phyloP scores from a whole-genome alignment of 2,329 filamentous ascomycete species.

The Ophidiomyces ophidiicola region DNA sequence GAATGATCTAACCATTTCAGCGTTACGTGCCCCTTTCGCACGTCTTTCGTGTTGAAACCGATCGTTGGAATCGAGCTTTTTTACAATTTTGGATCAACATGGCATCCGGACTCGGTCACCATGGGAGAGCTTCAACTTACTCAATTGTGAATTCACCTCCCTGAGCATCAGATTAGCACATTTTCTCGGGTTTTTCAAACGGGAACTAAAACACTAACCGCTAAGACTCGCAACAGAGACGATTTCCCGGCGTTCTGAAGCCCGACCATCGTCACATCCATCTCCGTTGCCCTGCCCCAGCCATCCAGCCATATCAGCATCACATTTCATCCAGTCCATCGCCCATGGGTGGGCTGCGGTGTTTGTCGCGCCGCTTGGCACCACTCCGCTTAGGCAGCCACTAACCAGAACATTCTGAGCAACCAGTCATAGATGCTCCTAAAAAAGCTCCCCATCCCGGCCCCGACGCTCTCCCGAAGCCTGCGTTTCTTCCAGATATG shows the following conservation, averaged over 20 bases:
- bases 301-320: slow-evolving; percentile 7
- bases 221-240: slow-evolving; percentile 80
- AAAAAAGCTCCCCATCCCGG: slow-evolving; percentile 78
- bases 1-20: slow-evolving; percentile 60
- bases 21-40: slow-evolving; percentile 95
- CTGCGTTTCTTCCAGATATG: not conserved
- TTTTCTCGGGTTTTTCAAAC: no score
- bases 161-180: slow-evolving; percentile 41
- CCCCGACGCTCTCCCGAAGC: slow-evolving; percentile 10
- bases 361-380: not conserved
- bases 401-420: slow-evolving; percentile 86
- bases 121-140: slow-evolving; percentile 48
- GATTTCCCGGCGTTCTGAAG: slow-evolving; percentile 98
- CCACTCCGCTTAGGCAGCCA: not conserved
- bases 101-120: no score
- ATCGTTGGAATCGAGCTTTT: slow-evolving; percentile 94
- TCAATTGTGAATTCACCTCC: slow-evolving; percentile 97
- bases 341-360: not conserved
- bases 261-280: slow-evolving; percentile 99
- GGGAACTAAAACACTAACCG: slow-evolving; percentile 59
- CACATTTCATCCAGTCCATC: not conserved
- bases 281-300: slow-evolving; percentile 74
- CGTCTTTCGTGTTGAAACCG: slow-evolving; percentile 97
- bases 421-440: slow-evolving; percentile 96
- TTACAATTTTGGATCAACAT: slow-evolving; percentile 1